Conservation (phyloP, 2,329 filamentous ascomycete species). For the Knoxdaviesia capensis region DNA sequence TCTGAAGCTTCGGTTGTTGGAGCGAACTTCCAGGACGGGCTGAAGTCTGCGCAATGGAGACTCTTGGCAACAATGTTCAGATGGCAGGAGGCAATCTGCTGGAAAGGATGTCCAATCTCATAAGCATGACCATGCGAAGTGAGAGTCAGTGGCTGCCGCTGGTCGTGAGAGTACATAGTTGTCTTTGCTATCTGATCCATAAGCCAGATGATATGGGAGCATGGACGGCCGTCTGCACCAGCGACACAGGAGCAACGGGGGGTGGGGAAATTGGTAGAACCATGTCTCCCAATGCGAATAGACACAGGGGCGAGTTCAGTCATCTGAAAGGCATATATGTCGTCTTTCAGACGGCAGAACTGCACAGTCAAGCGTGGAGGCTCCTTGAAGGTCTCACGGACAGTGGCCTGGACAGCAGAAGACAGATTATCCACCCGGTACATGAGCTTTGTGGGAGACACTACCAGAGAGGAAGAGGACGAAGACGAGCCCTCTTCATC, state of each 20-base stretch:
- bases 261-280: conserved; percentile 15
- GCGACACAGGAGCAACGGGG: conserved; percentile 26
- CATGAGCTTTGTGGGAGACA: conserved; percentile 18
- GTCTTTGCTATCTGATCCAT: conserved; percentile 30
- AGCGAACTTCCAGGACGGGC: no score
- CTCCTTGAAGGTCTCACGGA: conserved; percentile 24
- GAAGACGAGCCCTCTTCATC: background rate
- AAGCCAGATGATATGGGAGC: conserved; percentile 32
- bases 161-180: conserved; percentile 19
- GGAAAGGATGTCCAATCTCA: conserved; percentile 27
- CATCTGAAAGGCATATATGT: conserved; percentile 34
- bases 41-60: conserved; percentile 21
- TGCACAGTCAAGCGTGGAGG: conserved; percentile 28
- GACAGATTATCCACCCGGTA: conserved; percentile 21
- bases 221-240: conserved; percentile 13
- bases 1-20: conserved; percentile 5
- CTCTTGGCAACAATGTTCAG: conserved; percentile 29
- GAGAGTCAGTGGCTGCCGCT: conserved; percentile 19
- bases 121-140: conserved; percentile 20
- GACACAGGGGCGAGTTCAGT: conserved; percentile 31
- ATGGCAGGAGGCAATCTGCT: conserved; percentile 26
- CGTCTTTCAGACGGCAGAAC: conserved; percentile 23
- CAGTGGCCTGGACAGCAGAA: conserved; percentile 14
- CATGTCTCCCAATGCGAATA: conserved; percentile 24
- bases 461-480: conserved; percentile 9